Percentiles rank a stretch among this genome's conserved stretches.
Conservation (phyloP, 2,329 filamentous ascomycete species). For the Hypoxylon sp. region DNA sequence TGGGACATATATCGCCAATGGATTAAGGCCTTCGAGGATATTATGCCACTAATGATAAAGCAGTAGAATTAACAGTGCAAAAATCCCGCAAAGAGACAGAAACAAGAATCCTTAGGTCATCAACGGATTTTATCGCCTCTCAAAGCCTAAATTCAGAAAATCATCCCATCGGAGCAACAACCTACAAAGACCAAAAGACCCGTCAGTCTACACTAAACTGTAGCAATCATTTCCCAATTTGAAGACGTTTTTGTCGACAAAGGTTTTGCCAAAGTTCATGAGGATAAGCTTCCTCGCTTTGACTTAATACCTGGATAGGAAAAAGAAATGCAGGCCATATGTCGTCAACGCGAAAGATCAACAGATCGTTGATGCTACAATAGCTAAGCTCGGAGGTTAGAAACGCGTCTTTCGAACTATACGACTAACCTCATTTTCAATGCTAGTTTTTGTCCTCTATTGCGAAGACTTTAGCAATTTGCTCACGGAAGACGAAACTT, state of each 20-base stretch:
- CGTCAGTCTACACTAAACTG: too few relatives aligned
- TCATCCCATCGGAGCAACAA: neutral
- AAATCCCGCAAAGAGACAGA: neutral
- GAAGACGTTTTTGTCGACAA: neutral
- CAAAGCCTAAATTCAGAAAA: neutral
- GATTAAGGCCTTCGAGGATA: neutral
- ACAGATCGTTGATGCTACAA: neutral
- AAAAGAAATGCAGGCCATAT: neutral
- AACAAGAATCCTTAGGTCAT: neutral
- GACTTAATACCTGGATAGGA: neutral
- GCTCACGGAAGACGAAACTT: too few relatives aligned
- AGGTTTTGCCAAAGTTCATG: neutral
- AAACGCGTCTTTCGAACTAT: neutral
- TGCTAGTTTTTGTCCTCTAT: neutral
- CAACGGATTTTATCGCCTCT: neutral
- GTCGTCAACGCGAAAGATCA: neutral
- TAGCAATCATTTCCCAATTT: neutral
- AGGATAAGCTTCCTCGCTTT: neutral
- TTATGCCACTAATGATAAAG: neutral
- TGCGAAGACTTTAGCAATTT: too few relatives aligned
- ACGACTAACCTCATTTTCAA: neutral
- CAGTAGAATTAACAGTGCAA: neutral
- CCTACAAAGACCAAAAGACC: neutral
- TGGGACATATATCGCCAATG: neutral
- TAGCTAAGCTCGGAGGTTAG: neutral